phyloP scores from a whole-genome alignment of 1,139 yeast species.

The Pichia sp. region DNA sequence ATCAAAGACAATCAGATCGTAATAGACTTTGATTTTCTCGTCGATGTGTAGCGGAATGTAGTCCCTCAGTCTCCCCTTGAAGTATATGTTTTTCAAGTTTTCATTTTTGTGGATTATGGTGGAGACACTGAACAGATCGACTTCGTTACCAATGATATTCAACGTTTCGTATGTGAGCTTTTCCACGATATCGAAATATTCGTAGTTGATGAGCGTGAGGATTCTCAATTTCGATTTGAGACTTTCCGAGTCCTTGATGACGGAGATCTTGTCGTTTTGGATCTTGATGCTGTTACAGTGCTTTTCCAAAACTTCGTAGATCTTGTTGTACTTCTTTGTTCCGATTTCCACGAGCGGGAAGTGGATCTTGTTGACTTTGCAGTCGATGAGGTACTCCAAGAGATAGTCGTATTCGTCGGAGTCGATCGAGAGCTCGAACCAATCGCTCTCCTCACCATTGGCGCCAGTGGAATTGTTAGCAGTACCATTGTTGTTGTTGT shows the following conservation, averaged over 20 bases:
- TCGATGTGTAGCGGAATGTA: slow-evolving; percentile 6
- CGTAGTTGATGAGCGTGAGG: slow-evolving; percentile 24
- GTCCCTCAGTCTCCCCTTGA: slow-evolving; percentile 14
- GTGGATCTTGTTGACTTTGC: slow-evolving; percentile 4
- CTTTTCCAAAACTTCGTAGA: slow-evolving; percentile 14
- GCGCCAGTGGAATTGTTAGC: not conserved
- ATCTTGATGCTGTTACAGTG: slow-evolving; percentile 12
- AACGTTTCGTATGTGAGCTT: slow-evolving; percentile 38
- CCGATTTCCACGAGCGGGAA: slow-evolving; percentile 18
- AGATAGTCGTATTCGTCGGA: slow-evolving; percentile 16
- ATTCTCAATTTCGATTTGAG: slow-evolving; percentile 13
- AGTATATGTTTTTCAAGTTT: slow-evolving; percentile 14
- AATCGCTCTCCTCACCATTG: slow-evolving; percentile 7
- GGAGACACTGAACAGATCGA: slow-evolving; percentile 12
- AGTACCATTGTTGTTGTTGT: not conserved
- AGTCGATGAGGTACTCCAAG: slow-evolving; percentile 14
- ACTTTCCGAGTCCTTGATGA: slow-evolving; percentile 15
- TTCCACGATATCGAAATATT: slow-evolving; percentile 38
- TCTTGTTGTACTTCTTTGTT: slow-evolving; percentile 17
- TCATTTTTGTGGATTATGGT: slow-evolving; percentile 7
- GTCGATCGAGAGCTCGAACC: slow-evolving; percentile 15
- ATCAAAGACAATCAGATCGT: slow-evolving; percentile 19
- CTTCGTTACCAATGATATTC: slow-evolving; percentile 18
- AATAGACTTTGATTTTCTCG: slow-evolving; percentile 7
- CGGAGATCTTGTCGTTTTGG: slow-evolving; percentile 17